Evolutionary conservation across 2,329 filamentous ascomycete species (phyloP), one percentile per base, ranked within the genome.

Genomic region (Blastomyces emzantsi): DNA sequence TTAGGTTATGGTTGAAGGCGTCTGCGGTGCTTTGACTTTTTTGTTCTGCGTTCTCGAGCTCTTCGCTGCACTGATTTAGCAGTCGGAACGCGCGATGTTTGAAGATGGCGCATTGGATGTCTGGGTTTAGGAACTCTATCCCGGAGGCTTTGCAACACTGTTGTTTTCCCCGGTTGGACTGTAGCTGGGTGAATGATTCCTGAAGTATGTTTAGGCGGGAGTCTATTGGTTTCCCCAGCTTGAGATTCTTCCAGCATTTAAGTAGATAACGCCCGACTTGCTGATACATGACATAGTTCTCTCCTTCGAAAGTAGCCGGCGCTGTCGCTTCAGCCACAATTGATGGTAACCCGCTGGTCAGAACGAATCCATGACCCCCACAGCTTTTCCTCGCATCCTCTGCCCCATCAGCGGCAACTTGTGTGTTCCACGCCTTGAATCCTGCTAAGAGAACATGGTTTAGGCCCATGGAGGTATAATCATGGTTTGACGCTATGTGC

Each of bases 271-370:
- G 68, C 4, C 71, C 70, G 25, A 77, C 68, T 67, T 79, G 74
- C 62, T 77, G 75, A 64, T 73, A 73, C 63, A 78, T 73, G 8
- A 77, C 75, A 62, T 74, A 76, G 55, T 77, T 79, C 62, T 79
- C 77, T 7, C 77, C 77, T 54, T 77, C 74, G 41, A 75, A 73
- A 0, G 74, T 76, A 13, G 68, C 67, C 1, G 67, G 67, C 4
- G 69, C 72, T 1, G 68, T 69, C 5, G 69, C 61, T 28, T 67
- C 65, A 39, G 69, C 67, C 15, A 73, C 69, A 25, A 75, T 74
- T 9, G 71, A 68, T n/a, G 69, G 70, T 6, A 76, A 62, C 1
- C 74, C 74, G 30, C 71, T 72, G 6, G 71, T 73, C n/a, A 67
- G 66, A 52, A 74, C 66, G 56, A 73, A 77, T 2, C 76, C 75